phyloP scores from a whole-genome alignment of 139 green algal species.

The Auxenochlorella pyrenoidosa region DNA sequence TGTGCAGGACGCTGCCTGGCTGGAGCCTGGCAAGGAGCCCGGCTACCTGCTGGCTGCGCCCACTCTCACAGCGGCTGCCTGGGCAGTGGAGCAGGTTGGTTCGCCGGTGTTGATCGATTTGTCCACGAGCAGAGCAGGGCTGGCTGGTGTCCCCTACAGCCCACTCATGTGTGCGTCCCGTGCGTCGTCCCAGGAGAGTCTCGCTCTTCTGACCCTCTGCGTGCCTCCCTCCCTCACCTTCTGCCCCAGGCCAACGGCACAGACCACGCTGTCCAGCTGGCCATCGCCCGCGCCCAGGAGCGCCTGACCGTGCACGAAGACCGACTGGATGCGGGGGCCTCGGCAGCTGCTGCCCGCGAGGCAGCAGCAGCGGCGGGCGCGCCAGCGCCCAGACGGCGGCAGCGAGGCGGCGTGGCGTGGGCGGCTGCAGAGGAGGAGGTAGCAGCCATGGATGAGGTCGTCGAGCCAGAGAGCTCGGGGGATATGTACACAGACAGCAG shows the following conservation, averaged over 20 bases:
- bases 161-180: no score
- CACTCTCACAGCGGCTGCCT: slow-evolving; percentile 63
- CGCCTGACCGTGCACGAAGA: slow-evolving; percentile 43
- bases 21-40: slow-evolving; percentile 39
- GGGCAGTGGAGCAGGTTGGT: slow-evolving; percentile 40
- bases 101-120: background rate
- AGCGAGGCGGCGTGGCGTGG: background rate
- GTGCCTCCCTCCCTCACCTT: no score
- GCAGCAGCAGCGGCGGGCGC: background rate
- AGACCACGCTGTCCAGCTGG: slow-evolving; percentile 33
- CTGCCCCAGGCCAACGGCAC: slow-evolving; percentile 3
- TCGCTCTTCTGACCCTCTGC: background rate
- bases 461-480: slow-evolving; percentile 7
- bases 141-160: no score
- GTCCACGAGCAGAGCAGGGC: no score
- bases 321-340: slow-evolving; percentile 21
- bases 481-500: slow-evolving; percentile 3
- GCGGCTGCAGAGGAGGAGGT: background rate
- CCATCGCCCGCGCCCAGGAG: slow-evolving; percentile 39
- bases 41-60: slow-evolving; percentile 55
- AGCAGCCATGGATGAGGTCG: slow-evolving; percentile 1
- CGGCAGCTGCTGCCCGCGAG: background rate
- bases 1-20: slow-evolving; percentile 26
- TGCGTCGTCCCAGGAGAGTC: no score
- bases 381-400: background rate